Evolutionary conservation across 2,329 filamentous ascomycete species (phyloP), one percentile per base, ranked within the genome.

Genomic region (Harringtonia aguacate): DNA sequence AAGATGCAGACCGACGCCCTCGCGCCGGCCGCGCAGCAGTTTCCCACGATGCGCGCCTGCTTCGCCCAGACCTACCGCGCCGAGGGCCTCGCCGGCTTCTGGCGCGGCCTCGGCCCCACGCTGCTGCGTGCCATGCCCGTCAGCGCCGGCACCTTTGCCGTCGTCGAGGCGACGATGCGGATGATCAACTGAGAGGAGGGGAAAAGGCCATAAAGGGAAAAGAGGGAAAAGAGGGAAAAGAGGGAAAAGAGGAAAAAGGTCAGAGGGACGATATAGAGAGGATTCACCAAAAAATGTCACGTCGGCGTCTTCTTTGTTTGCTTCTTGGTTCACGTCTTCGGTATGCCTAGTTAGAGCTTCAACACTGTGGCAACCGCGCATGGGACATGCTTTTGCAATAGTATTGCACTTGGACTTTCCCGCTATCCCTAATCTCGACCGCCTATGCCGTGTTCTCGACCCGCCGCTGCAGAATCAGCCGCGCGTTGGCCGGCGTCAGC

Each of bases 1-100:
- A 97, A 95, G 77, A 95, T 97, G 90, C 92, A 98, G 75, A 95
- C 84, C 46, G 92, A 98, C 66, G 89, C 86, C 0, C 92, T 95
- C 59, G 87, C 86, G 5, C 49, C 61, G 39, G 67, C 75, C 50
- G 39, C 48, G 29, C 79, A 81, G 69, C 74, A 73, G 59, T 98
- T 84, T 66, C 77, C 69, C 61, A 81, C 70, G 45, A 95, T 95
- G 90, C 76, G 82, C 41, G 85, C 94, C 65, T 94, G 86, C 68
- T 94, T 97, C 64, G 75, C 71, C 47, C 79, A 94, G 71, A 94
- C 84, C 2, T 94, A 76, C 69, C 74, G 73, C 48, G 70, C 66
- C 7, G 88, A 94, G 65, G 92, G 92, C 1, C 57, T 79, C 54
- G 68, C 77, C 35, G 92, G 89, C 1, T 97, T 98, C 70, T 97